Evolutionary conservation across 2,329 filamentous ascomycete genomes (phyloP).

Genomic region (Magnaporthiopsis poae): DNA sequence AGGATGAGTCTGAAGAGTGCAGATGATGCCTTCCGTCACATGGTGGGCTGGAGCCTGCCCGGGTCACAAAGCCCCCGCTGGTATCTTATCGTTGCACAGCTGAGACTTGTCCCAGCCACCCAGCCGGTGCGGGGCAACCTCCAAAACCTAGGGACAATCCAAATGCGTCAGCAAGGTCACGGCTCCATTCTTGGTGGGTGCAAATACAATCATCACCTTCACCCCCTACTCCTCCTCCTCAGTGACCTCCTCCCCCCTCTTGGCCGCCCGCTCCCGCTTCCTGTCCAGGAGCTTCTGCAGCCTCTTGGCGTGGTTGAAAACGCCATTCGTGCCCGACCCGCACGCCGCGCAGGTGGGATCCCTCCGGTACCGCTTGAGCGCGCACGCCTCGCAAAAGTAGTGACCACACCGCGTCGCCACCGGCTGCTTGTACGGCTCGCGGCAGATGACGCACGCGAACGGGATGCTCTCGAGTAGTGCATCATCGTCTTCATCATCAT

Average conservation of each 20-base stretch:
- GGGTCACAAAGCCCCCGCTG: neutral
- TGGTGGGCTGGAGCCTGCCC: neutral
- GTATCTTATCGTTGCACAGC: neutral
- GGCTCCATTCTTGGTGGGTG: too few species aligned
- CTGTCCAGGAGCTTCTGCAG: constrained; percentile 64
- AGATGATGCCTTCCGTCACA: neutral
- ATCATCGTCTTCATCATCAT: constrained; percentile 45
- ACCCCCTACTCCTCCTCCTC: constrained; percentile 29
- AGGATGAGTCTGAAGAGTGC: neutral
- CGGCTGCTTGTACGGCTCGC: constrained; percentile 65
- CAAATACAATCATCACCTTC: too few species aligned
- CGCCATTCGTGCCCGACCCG: constrained; percentile 68
- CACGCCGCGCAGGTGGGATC: constrained; percentile 82
- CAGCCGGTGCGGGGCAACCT: too few species aligned
- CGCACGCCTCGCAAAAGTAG: constrained; percentile 90
- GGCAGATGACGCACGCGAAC: constrained; percentile 82
- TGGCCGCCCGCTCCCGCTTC: constrained; percentile 54
- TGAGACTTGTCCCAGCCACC: too few species aligned
- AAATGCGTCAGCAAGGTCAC: too few species aligned
- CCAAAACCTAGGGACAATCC: too few species aligned
- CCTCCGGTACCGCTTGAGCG: constrained; percentile 74
- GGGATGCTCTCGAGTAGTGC: constrained; percentile 73
- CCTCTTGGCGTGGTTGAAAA: constrained; percentile 81
- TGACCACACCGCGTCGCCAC: constrained; percentile 85
- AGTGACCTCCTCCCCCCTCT: constrained; percentile 41